Evolutionary conservation across 148 eudicot species (phyloP).

Genomic region (Diospyros kaki): DNA sequence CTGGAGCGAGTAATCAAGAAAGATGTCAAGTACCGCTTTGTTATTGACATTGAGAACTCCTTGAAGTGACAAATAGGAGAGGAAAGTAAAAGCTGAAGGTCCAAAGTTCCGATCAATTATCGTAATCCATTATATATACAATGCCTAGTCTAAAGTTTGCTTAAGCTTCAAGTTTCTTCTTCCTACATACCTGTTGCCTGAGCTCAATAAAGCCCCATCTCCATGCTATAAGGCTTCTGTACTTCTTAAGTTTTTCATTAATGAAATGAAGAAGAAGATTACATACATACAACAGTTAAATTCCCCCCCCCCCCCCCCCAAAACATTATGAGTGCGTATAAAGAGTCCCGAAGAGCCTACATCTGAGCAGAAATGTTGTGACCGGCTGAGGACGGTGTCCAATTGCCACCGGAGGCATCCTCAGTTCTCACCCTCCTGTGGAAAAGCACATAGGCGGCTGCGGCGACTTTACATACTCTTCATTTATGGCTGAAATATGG

Average conservation of each 20-base stretch:
- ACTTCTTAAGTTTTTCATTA: constrained; percentile 1
- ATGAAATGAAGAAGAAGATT: neutral
- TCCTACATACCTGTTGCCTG: constrained; percentile 5
- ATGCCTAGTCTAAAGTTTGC: too few relatives aligned
- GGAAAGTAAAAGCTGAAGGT: neutral
- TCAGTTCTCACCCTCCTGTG: constrained; percentile 61
- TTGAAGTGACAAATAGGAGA: neutral
- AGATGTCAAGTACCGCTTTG: constrained; percentile 18
- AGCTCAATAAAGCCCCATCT: constrained; percentile 4
- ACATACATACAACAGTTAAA: constrained; percentile 12
- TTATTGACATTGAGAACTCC: constrained; percentile 17
- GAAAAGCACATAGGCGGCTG: constrained; percentile 89
- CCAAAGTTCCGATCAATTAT: too few relatives aligned
- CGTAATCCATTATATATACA: too few relatives aligned
- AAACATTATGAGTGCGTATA: neutral
- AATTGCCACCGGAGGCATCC: constrained; percentile 35
- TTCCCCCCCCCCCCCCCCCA: neutral
- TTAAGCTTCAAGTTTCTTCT: neutral
- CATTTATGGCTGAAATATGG: constrained; percentile 40
- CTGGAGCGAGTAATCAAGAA: constrained; percentile 15
- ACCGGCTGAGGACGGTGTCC: constrained; percentile 24
- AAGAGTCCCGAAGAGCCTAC: neutral
- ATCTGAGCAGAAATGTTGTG: constrained; percentile 21
- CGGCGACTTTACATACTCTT: constrained; percentile 73
- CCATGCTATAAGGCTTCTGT: constrained; percentile 3